These are phyloP conservation scores for Eucalyptus grandis DNA, from an alignment of 345 rosid species.

Conservation along the genomic window DNA sequence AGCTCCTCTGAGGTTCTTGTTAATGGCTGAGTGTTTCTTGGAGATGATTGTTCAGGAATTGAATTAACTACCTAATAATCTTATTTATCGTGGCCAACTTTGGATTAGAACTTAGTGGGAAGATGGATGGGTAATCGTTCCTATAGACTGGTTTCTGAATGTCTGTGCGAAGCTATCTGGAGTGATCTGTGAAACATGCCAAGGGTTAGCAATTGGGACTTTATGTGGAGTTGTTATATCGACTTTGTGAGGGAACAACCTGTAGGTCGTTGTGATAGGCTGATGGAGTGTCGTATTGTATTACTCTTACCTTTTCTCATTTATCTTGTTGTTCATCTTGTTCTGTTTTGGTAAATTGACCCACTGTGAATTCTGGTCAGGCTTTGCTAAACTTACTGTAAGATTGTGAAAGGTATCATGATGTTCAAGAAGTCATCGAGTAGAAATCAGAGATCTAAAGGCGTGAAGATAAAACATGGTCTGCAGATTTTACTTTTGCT, in stretches of 20 bases:
- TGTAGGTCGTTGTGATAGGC: neutral
- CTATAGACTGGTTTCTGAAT: neutral
- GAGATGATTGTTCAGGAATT: neutral
- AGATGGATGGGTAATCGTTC: neutral
- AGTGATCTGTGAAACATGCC: neutral
- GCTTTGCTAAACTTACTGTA: neutral
- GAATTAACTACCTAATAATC: neutral
- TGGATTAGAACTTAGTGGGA: neutral
- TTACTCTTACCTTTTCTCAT: neutral
- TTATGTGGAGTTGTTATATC: neutral
- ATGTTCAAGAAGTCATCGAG: slow-evolving; percentile 55
- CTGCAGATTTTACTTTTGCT: slow-evolving; percentile 72
- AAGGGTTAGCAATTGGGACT: neutral
- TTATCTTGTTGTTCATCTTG: neutral
- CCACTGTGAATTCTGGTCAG: neutral
- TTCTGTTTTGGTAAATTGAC: neutral
- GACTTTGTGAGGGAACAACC: neutral
- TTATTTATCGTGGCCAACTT: neutral
- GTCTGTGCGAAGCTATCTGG: neutral
- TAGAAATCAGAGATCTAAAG: slow-evolving; percentile 62
- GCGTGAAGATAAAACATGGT: slow-evolving; percentile 52
- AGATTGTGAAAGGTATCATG: slow-evolving; percentile 2
- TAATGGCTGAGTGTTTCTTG: neutral
- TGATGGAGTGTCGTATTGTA: neutral
- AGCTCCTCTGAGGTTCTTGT: neutral